These are phyloP conservation scores for Pichia sp. DNA, from an alignment of 1,139 yeast species.

Conservation along the genomic window DNA sequence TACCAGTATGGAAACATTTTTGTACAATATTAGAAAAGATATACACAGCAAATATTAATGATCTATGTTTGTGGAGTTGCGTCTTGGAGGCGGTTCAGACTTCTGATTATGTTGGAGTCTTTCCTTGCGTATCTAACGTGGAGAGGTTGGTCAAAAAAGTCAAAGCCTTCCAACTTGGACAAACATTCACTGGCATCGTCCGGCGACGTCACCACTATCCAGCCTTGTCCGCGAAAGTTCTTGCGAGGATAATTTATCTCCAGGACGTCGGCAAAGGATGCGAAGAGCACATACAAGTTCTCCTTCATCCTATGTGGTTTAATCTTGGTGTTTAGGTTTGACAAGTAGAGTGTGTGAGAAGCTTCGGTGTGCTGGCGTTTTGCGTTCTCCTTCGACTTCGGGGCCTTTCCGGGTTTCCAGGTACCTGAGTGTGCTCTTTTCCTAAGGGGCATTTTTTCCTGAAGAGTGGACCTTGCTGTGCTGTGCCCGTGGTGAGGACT, in stretches of 20 bases:
- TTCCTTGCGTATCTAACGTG: constrained; percentile 36
- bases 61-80: not conserved
- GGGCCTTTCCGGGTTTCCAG: not conserved
- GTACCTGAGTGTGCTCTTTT: constrained; percentile 9
- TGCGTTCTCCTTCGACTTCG: not conserved
- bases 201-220: constrained; percentile 50
- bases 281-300: constrained; percentile 56
- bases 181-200: constrained; percentile 51
- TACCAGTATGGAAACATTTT: not conserved
- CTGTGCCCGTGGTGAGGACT: no score
- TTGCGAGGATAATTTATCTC: constrained; percentile 47
- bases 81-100: not conserved
- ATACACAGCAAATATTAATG: not conserved
- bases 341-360: constrained; percentile 47
- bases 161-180: constrained; percentile 43
- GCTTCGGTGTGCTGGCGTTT: constrained; percentile 14
- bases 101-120: constrained; percentile 10
- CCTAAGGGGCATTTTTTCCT: constrained; percentile 14
- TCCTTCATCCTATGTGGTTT: constrained; percentile 44
- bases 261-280: constrained; percentile 65
- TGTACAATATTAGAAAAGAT: constrained; percentile 3
- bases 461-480: not conserved
- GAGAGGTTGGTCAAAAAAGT: constrained; percentile 55
- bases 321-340: constrained; percentile 63
- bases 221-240: constrained; percentile 73